Evolutionary conservation across 352 stramenopile genomes (phyloP), one percentile per base, ranked within the genome.

Genomic region (Pelagophyceae sp.): DNA sequence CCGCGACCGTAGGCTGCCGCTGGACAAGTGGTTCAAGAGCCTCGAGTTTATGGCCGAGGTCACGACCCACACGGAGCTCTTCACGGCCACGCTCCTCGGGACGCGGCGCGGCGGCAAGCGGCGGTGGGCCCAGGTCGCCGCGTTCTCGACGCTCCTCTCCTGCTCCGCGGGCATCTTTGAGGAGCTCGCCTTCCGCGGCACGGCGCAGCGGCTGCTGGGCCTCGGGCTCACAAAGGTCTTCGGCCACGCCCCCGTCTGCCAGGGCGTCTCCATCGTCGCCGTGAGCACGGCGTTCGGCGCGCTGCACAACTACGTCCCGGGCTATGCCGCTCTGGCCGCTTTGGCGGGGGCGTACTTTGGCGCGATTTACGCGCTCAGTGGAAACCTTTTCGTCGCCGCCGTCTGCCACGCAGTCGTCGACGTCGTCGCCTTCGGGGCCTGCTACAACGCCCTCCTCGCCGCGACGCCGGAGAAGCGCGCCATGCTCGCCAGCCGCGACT

Each of bases 321-420:
- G 67, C 67, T 74, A 74, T 37, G 67, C 67, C 17, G 17, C 35
- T 23, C 38, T 74, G 2, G 67, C 67, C 17, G 38, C 67, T 15
- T 23, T 74, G 11, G 67, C 67, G 15, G 67, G 67, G 17, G 67
- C 67, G 15, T 74, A 58, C 67, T 74, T 74, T 31, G 67, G 67
- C 67, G 2, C 31, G 2, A 31, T 74, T 37, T 74, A 74, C 67
- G 67, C 67, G 2, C 25, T 50, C 35, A 74, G 35, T 5, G 23
- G 37, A 0, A 74, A 74, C 67, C 67, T 74, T 23, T 37, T 74
- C 67, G 67, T 74, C 67, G 67, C 67, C 20, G 33, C 67, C 15
- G 35, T 74, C 35, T n/a, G 17, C 17, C 67, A 74, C 67, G 67
- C 67, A 19, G 15, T 37, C 38, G 67, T 74, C 33, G 67, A 74